Evolutionary conservation across 2,329 filamentous ascomycete genomes (phyloP).

Genomic region (Ploettnerulaceae sp.): DNA sequence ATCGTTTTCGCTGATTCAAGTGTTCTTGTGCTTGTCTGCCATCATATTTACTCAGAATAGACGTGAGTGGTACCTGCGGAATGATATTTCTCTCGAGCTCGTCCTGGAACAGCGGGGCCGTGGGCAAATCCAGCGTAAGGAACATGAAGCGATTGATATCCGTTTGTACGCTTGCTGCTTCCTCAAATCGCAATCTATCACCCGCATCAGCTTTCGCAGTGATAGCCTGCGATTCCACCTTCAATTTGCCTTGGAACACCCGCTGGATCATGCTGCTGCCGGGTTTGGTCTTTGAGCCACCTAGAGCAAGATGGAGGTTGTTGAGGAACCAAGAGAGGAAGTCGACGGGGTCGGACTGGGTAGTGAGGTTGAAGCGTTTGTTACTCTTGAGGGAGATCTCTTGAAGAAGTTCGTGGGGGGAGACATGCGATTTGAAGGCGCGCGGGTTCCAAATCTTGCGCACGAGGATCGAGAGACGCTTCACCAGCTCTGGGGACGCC

Average conservation of each 20-base stretch:
- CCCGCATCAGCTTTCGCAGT: conserved; percentile 83
- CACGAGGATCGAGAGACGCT: conserved; percentile 82
- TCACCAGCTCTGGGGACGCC: conserved; percentile 71
- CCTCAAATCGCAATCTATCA: conserved; percentile 87
- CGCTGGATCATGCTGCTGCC: conserved; percentile 82
- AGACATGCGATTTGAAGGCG: conserved; percentile 95
- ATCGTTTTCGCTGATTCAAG: conserved; percentile 80
- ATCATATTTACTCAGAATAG: conserved; percentile 88
- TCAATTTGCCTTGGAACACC: conserved; percentile 88
- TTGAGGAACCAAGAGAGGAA: conserved; percentile 98
- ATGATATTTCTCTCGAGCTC: conserved; percentile 94
- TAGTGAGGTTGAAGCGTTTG: conserved; percentile 86
- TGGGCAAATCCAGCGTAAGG: conserved; percentile 85
- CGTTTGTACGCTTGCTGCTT: conserved; percentile 74
- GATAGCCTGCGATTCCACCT: conserved; percentile 90
- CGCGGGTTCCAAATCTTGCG: conserved; percentile 98
- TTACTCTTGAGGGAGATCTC: conserved; percentile 86
- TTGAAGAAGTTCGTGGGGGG: conserved; percentile 92
- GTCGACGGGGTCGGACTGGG: conserved; percentile 91
- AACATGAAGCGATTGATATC: conserved; percentile 80
- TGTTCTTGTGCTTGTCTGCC: conserved; percentile 83
- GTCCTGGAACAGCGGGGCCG: conserved; percentile 93
- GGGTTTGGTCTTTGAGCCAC: conserved; percentile 82
- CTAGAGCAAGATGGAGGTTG: conserved; percentile 85
- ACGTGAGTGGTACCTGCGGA: conserved; percentile 78